Evolutionary conservation across 2,329 filamentous ascomycete species (phyloP).

Genomic region (Cercospora sojina): DNA sequence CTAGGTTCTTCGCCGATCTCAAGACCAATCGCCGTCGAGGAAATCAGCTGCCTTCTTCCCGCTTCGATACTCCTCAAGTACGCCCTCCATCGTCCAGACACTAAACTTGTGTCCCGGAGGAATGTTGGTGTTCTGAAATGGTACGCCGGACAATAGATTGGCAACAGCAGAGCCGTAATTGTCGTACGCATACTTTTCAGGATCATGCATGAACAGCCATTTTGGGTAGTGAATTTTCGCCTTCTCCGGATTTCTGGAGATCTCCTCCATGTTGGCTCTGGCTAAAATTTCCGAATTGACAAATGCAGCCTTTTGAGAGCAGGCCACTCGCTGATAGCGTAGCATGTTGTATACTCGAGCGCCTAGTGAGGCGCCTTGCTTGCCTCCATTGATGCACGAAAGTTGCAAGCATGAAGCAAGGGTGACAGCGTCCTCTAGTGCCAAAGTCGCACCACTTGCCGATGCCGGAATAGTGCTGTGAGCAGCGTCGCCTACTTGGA

Average conservation of each 20-base stretch:
- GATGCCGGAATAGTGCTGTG: slow-evolving; percentile 48
- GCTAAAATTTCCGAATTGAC: slow-evolving; percentile 50
- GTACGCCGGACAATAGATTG: slow-evolving; percentile 16
- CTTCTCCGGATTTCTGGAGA: slow-evolving; percentile 46
- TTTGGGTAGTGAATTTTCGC: slow-evolving; percentile 48
- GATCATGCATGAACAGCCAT: slow-evolving; percentile 41
- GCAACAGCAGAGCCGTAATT: slow-evolving; percentile 25
- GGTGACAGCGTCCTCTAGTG: slow-evolving; percentile 49
- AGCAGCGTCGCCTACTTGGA: slow-evolving; percentile 48
- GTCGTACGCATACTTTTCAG: slow-evolving; percentile 27
- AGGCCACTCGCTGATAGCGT: slow-evolving; percentile 46
- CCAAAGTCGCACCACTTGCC: slow-evolving; percentile 49
- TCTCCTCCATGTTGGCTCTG: slow-evolving; percentile 51
- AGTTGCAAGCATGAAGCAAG: slow-evolving; percentile 49
- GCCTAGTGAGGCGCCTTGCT: slow-evolving; percentile 38
- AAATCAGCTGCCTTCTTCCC: slow-evolving; percentile 2
- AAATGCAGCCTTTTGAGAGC: slow-evolving; percentile 52
- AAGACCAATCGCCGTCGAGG: background rate
- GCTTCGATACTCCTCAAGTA: background rate
- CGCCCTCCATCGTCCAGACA: slow-evolving; percentile 24
- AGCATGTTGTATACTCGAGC: slow-evolving; percentile 34
- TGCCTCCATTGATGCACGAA: slow-evolving; percentile 39
- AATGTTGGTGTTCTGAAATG: slow-evolving; percentile 22
- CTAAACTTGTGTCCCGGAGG: slow-evolving; percentile 23
- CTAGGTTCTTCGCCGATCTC: background rate